Evolutionary conservation across 2,329 filamentous ascomycete species (phyloP), one percentile per base, ranked within the genome.

Genomic region (Trichophyton simii): DNA sequence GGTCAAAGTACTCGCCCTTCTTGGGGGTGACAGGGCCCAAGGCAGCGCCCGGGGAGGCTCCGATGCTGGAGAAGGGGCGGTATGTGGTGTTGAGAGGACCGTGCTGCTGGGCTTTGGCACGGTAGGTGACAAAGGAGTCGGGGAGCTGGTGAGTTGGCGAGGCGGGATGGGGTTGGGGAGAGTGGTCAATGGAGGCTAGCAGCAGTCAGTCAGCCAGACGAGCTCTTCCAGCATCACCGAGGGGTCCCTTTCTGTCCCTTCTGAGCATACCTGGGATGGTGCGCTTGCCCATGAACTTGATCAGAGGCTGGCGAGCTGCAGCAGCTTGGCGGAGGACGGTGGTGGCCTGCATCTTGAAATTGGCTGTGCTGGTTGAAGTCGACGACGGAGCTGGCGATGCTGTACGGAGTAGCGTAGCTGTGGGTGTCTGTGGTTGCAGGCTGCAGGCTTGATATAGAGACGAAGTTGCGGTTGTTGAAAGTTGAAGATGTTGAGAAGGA

Each of bases 1-100:
- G 85, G 75, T 97, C 94, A 72, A 96, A 96, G 75, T 82, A 90
- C 73, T 89, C 79, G 67, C 92, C 92, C 69, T 84, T 76, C 63
- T 82, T 81, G 42, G 91, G 82, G 67, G 82, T 73, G 64, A 97
- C 80, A 11, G 88, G 77, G 55, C 92, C 91, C 9, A 96, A 80
- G 42, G 86, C 78, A 63, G 83, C 77, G 61, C 89, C 91, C 8
- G 87, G 74, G 61, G 78, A 73, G 68, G 83, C 82, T 66, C 89
- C 89, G 64, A 79, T 73, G 60, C 67, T 68, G 60, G 75, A 72
- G 67, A 71, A 71, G 52, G 64, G 60, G 41, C 71, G 72, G 59
- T 71, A 70, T 59, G 68, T 66, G 61, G 65, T 67, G 61, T 68
- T 69, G 59, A 86, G 77, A n/a, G 83, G 83, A 60, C 83, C 83